Conservation (phyloP, 2,329 filamentous ascomycete genomes). For the Endoconidiophora polonica region DNA sequence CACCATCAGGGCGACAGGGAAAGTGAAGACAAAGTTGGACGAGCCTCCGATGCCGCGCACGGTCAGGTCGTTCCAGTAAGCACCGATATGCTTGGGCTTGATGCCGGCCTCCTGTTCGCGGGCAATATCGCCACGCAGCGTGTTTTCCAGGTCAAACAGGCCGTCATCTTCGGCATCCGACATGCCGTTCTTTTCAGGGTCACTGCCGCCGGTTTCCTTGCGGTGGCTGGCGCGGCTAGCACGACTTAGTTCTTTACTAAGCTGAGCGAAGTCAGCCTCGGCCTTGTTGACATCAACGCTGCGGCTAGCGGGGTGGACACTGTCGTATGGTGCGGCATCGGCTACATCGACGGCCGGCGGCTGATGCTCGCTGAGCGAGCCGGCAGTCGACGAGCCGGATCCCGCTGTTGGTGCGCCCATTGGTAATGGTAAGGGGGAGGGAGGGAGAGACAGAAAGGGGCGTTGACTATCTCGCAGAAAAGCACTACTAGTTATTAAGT, state of each 20-base stretch:
- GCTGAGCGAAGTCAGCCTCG: slow-evolving; percentile 52
- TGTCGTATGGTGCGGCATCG: slow-evolving; percentile 6
- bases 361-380: slow-evolving; percentile 6
- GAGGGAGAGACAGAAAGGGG: neutral
- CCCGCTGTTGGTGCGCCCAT: slow-evolving; percentile 10
- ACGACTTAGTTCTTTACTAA: slow-evolving; percentile 44
- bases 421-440: neutral
- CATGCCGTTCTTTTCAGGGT: slow-evolving; percentile 41
- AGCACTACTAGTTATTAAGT: neutral
- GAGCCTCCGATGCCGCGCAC: slow-evolving; percentile 60
- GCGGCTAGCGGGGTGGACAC: neutral
- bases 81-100: slow-evolving; percentile 61
- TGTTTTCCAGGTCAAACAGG: slow-evolving; percentile 59
- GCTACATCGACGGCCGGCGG: neutral
- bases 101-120: slow-evolving; percentile 66
- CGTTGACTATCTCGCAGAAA: neutral
- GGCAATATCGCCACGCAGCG: slow-evolving; percentile 52
- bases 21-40: slow-evolving; percentile 57
- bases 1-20: slow-evolving; percentile 58
- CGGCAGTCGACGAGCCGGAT: slow-evolving; percentile 11
- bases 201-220: slow-evolving; percentile 20
- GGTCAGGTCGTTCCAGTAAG: slow-evolving; percentile 61
- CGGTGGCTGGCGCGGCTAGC: slow-evolving; percentile 35
- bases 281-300: slow-evolving; percentile 51
- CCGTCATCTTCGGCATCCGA: slow-evolving; percentile 25